Conservation (phyloP, 1,139 yeast genomes). For the Scheffersomyces insectosa region DNA sequence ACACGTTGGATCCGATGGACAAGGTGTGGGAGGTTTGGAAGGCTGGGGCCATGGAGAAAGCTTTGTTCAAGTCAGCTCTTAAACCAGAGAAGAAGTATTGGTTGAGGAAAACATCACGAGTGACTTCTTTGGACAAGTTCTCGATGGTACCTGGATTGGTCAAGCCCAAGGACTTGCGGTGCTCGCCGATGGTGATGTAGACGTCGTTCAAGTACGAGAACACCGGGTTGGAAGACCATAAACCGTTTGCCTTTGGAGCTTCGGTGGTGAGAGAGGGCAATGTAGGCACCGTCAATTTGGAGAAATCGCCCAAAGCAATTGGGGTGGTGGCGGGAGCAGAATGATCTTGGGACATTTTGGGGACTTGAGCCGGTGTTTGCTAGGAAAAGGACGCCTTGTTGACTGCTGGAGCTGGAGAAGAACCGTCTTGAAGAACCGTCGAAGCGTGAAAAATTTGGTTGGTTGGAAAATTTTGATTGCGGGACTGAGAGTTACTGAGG, state of each 20-base stretch:
- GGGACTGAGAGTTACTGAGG: conserved; percentile 1
- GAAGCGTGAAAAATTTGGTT: background rate
- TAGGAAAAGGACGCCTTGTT: too few relatives aligned
- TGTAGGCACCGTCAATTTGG: conserved; percentile 55
- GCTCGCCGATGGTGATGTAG: conserved; percentile 69
- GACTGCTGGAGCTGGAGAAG: too few relatives aligned
- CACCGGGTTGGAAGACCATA: conserved; percentile 87
- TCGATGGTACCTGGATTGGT: conserved; percentile 94
- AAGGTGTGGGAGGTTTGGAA: conserved; percentile 97
- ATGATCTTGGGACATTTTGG: conserved; percentile 11
- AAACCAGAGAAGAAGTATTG: conserved; percentile 94
- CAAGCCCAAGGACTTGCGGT: conserved; percentile 79
- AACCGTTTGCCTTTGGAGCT: conserved; percentile 51
- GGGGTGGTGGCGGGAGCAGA: conserved; percentile 24
- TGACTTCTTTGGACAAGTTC: conserved; percentile 88
- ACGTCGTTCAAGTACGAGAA: conserved; percentile 79
- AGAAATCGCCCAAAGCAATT: conserved; percentile 51
- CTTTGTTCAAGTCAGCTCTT: conserved; percentile 94
- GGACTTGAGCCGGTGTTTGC: too few relatives aligned
- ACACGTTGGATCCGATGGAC: conserved; percentile 79
- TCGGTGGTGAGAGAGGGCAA: conserved; percentile 57
- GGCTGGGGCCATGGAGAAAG: conserved; percentile 87
- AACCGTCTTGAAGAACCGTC: too few relatives aligned
- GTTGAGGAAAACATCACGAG: conserved; percentile 86
- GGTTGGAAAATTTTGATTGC: conserved; percentile 7